Base-by-base conservation (phyloP, 805 yeast genomes). In the Ogataea degrootiae region DNA sequence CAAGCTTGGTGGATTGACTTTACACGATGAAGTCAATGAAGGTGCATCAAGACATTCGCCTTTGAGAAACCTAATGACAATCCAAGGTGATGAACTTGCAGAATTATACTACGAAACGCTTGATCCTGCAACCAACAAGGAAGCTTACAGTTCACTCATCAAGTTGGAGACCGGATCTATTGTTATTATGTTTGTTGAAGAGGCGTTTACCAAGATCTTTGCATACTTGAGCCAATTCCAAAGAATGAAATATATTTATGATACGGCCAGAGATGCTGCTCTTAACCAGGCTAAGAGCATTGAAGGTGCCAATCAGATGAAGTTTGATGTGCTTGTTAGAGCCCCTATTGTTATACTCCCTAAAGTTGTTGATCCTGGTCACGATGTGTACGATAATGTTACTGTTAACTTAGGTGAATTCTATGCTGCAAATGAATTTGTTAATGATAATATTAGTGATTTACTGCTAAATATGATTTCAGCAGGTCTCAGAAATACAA, bases 281-380 rank as follows among this genome's bases (percentile, higher is more conserved):
- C 77, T 89, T 55, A 79, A 85, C 55, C 96, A 87, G 62, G 94
- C 94, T 0, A 80, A 52, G 33, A 76, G 68, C 43, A 73, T 77
- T 49, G 79, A 79, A 44, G 72, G 69, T 47, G 79, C 87, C 0
- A 75, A 70, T 41, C 77, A 74, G 53, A 81, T 90, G 67, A 81
- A 82, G 53, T 77, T 91, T 60, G 86, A 91, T 56, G 66, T 95
- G 34, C 65, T 79, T 16, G 73, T 94, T 15, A 76, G 79, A 44
- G 88, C 97, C 1, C 99, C 99, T 0, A 85, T 85, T 9, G 71
- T 94, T 35, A 80, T 85, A 2, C 89, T 90, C 58, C 96, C 98
- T 0, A 74, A 74, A 45, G 52, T 77, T 0, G 69, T 74, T 4
- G 76, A 74, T 39, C 71, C 70, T 5, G 60, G 65, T 1, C 60